Percentiles rank a stretch among this genome's conserved stretches.
Conservation (phyloP, 2,329 filamentous ascomycete genomes). For the Cercospora beticola region DNA sequence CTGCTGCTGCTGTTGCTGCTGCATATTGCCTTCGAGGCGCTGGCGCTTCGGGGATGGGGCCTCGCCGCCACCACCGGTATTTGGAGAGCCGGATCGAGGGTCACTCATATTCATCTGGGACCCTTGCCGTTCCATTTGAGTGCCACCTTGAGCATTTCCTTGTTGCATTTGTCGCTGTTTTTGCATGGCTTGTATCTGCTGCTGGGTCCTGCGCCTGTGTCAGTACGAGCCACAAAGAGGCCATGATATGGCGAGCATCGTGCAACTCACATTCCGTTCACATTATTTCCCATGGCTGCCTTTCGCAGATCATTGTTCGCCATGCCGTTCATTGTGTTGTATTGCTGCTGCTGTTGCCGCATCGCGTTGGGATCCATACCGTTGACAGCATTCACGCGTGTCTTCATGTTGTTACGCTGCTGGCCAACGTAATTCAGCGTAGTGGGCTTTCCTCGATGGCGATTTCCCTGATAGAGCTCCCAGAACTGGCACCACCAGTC, state of each 20-base stretch:
- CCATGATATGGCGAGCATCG: not conserved
- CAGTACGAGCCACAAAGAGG: not conserved
- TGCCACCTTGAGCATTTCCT: slow-evolving; percentile 26
- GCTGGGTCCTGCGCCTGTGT: slow-evolving; percentile 30
- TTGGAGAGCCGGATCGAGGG: slow-evolving; percentile 73
- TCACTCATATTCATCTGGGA: slow-evolving; percentile 84
- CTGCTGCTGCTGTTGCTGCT: slow-evolving; percentile 56
- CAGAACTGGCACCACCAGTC: slow-evolving; percentile 98
- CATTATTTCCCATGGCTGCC: slow-evolving; percentile 22
- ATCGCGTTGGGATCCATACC: slow-evolving; percentile 58
- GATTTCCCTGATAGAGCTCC: slow-evolving; percentile 88
- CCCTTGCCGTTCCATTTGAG: slow-evolving; percentile 83
- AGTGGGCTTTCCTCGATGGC: slow-evolving; percentile 58
- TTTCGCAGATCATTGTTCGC: slow-evolving; percentile 23
- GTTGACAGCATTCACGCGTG: slow-evolving; percentile 66
- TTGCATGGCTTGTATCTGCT: slow-evolving; percentile 60
- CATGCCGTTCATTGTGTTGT: slow-evolving; percentile 28
- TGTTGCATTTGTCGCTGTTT: slow-evolving; percentile 52
- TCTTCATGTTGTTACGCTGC: slow-evolving; percentile 73
- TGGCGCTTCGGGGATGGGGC: slow-evolving; percentile 90
- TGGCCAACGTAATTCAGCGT: slow-evolving; percentile 43
- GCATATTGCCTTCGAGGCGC: slow-evolving; percentile 71
- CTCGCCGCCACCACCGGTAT: slow-evolving; percentile 62
- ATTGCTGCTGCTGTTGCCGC: slow-evolving; percentile 32
- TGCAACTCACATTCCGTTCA: slow-evolving; percentile 27